These are phyloP conservation scores for Paramecium pentaurelia DNA, from an alignment of 73 alveolate species.

Conservation along the genomic window DNA sequence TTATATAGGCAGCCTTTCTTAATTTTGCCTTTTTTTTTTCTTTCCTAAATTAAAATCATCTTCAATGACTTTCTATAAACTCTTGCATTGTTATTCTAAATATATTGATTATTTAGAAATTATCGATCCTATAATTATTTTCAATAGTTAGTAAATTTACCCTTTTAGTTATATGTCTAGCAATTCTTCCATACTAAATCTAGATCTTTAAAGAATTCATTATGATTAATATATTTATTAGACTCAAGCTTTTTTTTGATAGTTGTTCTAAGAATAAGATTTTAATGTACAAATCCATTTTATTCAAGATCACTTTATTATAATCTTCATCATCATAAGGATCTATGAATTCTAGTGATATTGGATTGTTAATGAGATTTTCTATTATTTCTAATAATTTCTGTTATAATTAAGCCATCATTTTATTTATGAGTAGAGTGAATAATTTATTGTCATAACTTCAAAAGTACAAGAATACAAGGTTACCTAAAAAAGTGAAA, in stretches of 20 bases:
- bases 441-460: not conserved
- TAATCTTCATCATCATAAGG: conserved; percentile 7
- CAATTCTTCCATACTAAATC: not conserved
- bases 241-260: not conserved
- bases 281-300: conserved; percentile 5
- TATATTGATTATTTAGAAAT: not conserved
- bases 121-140: not conserved
- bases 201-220: not conserved
- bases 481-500: conserved; percentile 69
- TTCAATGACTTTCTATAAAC: not conserved
- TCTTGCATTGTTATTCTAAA: not conserved
- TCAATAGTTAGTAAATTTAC: not conserved
- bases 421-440: not conserved
- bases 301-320: not conserved
- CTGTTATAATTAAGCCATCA: not conserved
- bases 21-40: not conserved
- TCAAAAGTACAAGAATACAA: not conserved
- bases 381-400: not conserved
- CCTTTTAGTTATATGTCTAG: not conserved
- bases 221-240: not conserved
- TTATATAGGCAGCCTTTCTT: not conserved
- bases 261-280: not conserved
- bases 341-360: not conserved
- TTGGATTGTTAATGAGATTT: not conserved
- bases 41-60: not conserved